Percentiles rank a stretch among this genome's conserved stretches.
phyloP scores from a whole-genome alignment of 1,139 yeast genomes.

The Yamadazyma kanchanaburiensis region DNA sequence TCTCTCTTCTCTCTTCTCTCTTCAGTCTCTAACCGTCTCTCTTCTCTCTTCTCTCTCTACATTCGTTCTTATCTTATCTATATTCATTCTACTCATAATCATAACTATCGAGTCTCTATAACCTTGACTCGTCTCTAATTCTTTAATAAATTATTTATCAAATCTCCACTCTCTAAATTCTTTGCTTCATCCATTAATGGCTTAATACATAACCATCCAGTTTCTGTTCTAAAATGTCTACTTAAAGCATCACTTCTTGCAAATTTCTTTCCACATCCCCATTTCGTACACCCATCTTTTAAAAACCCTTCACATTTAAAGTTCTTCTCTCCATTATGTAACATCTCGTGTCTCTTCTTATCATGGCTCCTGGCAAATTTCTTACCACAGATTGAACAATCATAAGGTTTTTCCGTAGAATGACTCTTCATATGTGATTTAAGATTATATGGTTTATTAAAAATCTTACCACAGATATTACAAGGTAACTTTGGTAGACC shows the following conservation, averaged over 20 bases:
- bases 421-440: conserved; percentile 57
- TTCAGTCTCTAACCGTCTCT: no score
- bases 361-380: conserved; percentile 58
- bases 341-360: conserved; percentile 51
- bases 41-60: no score
- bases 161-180: conserved; percentile 15
- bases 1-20: no score
- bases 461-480: conserved; percentile 45
- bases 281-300: conserved; percentile 47
- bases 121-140: conserved; percentile 1
- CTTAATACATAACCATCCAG: conserved; percentile 55
- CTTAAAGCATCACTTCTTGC: conserved; percentile 58
- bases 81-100: not conserved
- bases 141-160: conserved; percentile 7
- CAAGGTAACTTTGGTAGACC: conserved; percentile 32
- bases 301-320: conserved; percentile 54
- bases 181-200: conserved; percentile 53
- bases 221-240: conserved; percentile 56
- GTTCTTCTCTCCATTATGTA: conserved; percentile 54
- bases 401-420: conserved; percentile 52
- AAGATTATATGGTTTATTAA: conserved; percentile 53
- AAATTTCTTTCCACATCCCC: conserved; percentile 62
- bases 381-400: conserved; percentile 46
- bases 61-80: no score
- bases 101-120: not conserved